Percentiles rank a stretch among this genome's conserved stretches.
These are phyloP conservation scores for Geosmithia flava DNA, from an alignment of 2,329 filamentous ascomycete species.

Conservation along the genomic window DNA sequence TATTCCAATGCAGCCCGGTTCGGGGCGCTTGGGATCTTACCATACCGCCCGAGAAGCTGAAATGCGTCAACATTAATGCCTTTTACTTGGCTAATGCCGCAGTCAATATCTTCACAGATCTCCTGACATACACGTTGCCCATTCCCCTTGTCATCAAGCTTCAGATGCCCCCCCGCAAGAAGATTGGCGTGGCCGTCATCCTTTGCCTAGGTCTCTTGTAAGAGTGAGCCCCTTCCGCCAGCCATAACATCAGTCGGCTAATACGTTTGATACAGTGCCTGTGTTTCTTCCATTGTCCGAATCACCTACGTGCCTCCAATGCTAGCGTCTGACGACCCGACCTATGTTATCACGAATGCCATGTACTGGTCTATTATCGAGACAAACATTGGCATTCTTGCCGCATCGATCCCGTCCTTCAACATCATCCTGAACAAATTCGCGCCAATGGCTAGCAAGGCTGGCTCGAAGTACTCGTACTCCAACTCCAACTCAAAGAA, in stretches of 20 bases:
- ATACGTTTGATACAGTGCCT: conserved; percentile 17
- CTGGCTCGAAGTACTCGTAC: background rate
- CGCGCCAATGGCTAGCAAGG: conserved; percentile 4
- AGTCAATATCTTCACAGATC: conserved; percentile 31
- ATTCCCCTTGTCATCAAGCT: conserved; percentile 27
- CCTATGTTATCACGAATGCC: conserved; percentile 20
- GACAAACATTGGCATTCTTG: conserved; percentile 21
- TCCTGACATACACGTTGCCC: conserved; percentile 30
- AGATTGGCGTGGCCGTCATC: conserved; percentile 25
- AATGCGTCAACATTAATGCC: conserved; percentile 30
- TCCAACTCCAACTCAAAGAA: background rate
- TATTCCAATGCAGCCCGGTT: conserved; percentile 29
- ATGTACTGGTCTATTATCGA: conserved; percentile 27
- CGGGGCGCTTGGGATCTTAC: conserved; percentile 22
- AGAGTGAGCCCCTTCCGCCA: conserved; percentile 1
- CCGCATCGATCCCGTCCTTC: conserved; percentile 20
- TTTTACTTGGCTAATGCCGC: conserved; percentile 34
- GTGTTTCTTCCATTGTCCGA: conserved; percentile 30
- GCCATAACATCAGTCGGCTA: background rate
- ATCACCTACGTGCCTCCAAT: conserved; percentile 30
- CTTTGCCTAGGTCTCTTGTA: conserved; percentile 30
- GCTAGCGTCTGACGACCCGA: conserved; percentile 20
- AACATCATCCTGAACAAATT: conserved; percentile 7
- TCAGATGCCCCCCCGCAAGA: conserved; percentile 29
- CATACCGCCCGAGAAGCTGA: conserved; percentile 8